These are phyloP conservation scores for Picea abies DNA, from an alignment of 83 land plant species.

Conservation along the genomic window DNA sequence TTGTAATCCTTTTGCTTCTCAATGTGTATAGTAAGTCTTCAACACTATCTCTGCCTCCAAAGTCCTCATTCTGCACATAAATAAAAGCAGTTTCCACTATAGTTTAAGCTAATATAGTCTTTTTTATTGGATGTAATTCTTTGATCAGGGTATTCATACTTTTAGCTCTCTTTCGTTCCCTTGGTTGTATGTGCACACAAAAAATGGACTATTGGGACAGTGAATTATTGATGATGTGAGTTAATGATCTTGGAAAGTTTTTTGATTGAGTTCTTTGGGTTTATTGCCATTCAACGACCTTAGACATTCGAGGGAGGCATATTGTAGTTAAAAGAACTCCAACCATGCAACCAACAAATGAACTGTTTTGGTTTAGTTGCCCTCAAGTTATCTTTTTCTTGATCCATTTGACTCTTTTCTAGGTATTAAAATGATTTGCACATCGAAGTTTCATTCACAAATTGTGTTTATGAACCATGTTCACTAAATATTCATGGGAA, in stretches of 20 bases:
- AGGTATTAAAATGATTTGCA: slow-evolving; percentile 30
- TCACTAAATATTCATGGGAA: too few relatives aligned
- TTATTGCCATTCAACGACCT: slow-evolving; percentile 22
- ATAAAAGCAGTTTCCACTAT: too few relatives aligned
- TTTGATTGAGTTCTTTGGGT: background rate
- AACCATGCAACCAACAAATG: slow-evolving; percentile 42
- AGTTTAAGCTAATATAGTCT: background rate
- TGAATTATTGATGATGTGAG: background rate
- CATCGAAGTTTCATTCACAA: background rate
- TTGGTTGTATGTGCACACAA: slow-evolving; percentile 42
- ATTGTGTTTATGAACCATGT: too few relatives aligned
- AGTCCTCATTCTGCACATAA: background rate
- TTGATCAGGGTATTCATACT: slow-evolving; percentile 44
- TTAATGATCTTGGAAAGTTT: background rate
- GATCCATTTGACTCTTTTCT: slow-evolving; percentile 59
- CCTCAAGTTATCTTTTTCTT: slow-evolving; percentile 57
- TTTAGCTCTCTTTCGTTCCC: slow-evolving; percentile 58
- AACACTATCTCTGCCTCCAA: background rate
- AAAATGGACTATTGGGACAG: too few relatives aligned
- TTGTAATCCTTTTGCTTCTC: slow-evolving; percentile 6
- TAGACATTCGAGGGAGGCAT: slow-evolving; percentile 38
- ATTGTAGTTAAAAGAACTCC: slow-evolving; percentile 55
- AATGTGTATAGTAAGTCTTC: slow-evolving; percentile 43
- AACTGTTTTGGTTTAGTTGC: slow-evolving; percentile 64
- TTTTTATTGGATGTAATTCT: background rate